Percentiles rank a stretch among this genome's conserved stretches.
phyloP scores from a whole-genome alignment of 2,329 filamentous ascomycete species.

The Lasiodiplodia citricola region DNA sequence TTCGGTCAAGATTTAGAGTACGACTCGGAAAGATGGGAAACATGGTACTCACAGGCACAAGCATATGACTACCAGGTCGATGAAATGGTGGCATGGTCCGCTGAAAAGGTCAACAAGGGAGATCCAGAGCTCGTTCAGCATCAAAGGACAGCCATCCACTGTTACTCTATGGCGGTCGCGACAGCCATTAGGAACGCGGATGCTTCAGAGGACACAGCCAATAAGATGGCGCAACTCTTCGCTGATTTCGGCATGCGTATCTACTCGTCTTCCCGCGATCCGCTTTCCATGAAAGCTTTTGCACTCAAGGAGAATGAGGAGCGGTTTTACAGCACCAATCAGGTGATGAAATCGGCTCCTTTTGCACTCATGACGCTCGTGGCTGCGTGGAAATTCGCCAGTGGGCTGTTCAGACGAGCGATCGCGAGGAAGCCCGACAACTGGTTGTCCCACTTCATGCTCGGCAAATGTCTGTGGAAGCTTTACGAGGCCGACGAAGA shows the following conservation, averaged over 20 bases:
- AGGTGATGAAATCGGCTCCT: conserved; percentile 51
- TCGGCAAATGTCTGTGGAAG: conserved; percentile 75
- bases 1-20: conserved; percentile 83
- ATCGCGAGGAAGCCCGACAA: conserved; percentile 63
- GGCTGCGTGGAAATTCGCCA: conserved; percentile 69
- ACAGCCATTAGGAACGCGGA: conserved; percentile 64
- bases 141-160: conserved; percentile 83
- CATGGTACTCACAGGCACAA: conserved; percentile 87
- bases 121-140: conserved; percentile 74
- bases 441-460: conserved; percentile 73
- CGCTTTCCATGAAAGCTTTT: conserved; percentile 72
- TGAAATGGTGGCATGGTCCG: conserved; percentile 84
- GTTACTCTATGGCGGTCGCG: conserved; percentile 71
- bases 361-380: conserved; percentile 65
- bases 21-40: conserved; percentile 82
- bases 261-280: conserved; percentile 71
- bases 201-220: conserved; percentile 57
- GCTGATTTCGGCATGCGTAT: conserved; percentile 71
- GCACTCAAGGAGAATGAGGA: conserved; percentile 62
- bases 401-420: conserved; percentile 64
- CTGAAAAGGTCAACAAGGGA: conserved; percentile 89
- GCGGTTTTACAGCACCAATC: conserved; percentile 58
- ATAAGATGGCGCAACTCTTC: conserved; percentile 68
- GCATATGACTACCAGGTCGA: conserved; percentile 88
- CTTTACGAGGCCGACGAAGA: conserved; percentile 61